Conservation (phyloP, 2,329 filamentous ascomycete genomes). For the Daldinia sp. region DNA sequence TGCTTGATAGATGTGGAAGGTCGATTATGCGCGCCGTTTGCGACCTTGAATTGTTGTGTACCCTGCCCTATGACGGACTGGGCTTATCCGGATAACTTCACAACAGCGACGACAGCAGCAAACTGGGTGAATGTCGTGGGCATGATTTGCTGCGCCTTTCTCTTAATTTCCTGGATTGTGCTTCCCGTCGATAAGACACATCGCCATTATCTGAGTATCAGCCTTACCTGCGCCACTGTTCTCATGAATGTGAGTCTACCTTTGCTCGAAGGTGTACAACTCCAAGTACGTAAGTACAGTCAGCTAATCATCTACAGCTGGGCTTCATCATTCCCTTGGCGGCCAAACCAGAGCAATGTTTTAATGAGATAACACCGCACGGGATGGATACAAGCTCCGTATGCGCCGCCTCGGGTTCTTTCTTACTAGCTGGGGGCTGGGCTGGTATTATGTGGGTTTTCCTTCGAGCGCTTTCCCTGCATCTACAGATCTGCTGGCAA, state of each 20-base stretch:
- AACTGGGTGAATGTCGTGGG: slow-evolving; percentile 85
- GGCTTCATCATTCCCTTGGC: slow-evolving; percentile 91
- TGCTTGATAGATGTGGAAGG: slow-evolving; percentile 56
- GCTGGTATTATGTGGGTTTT: slow-evolving; percentile 89
- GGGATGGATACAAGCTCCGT: slow-evolving; percentile 84
- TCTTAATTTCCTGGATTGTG: slow-evolving; percentile 80
- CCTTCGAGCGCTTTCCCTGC: slow-evolving; percentile 86
- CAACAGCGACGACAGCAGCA: slow-evolving; percentile 68
- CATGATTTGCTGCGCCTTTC: slow-evolving; percentile 74
- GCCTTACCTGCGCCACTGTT: slow-evolving; percentile 76
- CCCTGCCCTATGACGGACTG: slow-evolving; percentile 89
- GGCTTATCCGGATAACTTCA: slow-evolving; percentile 69
- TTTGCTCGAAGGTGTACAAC: background rate
- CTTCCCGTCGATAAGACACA: slow-evolving; percentile 89
- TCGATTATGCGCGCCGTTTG: slow-evolving; percentile 62
- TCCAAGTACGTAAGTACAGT: background rate
- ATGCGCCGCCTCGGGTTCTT: slow-evolving; percentile 87
- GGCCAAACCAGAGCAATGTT: slow-evolving; percentile 81
- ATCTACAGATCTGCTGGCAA: slow-evolving; percentile 98
- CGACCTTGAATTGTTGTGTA: slow-evolving; percentile 75
- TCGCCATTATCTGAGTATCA: slow-evolving; percentile 92
- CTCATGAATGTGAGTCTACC: slow-evolving; percentile 76
- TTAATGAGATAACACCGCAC: slow-evolving; percentile 89
- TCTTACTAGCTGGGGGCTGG: slow-evolving; percentile 87
- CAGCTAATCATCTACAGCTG: slow-evolving; percentile 60